Conservation (phyloP, 2,329 filamentous ascomycete species). For the Fusarium setosum region DNA sequence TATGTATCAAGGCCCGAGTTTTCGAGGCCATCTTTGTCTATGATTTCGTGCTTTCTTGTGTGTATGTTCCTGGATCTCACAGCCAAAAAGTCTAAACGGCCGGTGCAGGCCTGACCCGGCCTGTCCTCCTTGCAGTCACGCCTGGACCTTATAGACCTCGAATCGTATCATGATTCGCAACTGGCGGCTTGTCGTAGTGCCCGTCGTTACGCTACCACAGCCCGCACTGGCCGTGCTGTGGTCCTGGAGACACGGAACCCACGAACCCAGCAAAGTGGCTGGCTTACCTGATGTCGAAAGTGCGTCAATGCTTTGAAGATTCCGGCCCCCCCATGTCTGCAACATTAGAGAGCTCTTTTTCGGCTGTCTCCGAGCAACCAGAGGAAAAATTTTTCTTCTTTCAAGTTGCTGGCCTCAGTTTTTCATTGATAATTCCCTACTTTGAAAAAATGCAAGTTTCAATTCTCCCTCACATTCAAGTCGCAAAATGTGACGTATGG, state of each 20-base stretch:
- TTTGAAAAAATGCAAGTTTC: conserved; percentile 26
- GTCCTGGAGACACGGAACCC: conserved; percentile 6
- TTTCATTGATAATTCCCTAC: conserved; percentile 12
- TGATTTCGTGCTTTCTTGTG: neutral
- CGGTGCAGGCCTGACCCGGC: conserved; percentile 3
- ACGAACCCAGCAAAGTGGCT: conserved; percentile 28
- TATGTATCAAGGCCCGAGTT: neutral
- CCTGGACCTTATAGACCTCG: conserved; percentile 20
- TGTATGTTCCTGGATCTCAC: conserved; percentile 17
- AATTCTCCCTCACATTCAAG: conserved; percentile 31
- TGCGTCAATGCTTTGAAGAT: conserved; percentile 33
- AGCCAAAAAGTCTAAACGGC: conserved; percentile 5
- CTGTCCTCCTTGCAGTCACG: conserved; percentile 11
- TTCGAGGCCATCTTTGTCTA: conserved; percentile 1
- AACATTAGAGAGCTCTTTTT: neutral
- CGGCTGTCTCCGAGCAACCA: conserved; percentile 7
- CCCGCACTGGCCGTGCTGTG: conserved; percentile 27
- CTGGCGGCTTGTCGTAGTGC: conserved; percentile 8
- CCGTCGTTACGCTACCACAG: conserved; percentile 14
- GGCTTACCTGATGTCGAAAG: conserved; percentile 15
- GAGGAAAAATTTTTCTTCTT: neutral
- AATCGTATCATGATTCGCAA: conserved; percentile 32
- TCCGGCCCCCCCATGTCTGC: conserved; percentile 10
- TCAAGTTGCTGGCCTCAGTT: neutral
- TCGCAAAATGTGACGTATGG: conserved; percentile 30